Conservation (phyloP, 768 basidiomycete species). For the Pisolithus orientalis region DNA sequence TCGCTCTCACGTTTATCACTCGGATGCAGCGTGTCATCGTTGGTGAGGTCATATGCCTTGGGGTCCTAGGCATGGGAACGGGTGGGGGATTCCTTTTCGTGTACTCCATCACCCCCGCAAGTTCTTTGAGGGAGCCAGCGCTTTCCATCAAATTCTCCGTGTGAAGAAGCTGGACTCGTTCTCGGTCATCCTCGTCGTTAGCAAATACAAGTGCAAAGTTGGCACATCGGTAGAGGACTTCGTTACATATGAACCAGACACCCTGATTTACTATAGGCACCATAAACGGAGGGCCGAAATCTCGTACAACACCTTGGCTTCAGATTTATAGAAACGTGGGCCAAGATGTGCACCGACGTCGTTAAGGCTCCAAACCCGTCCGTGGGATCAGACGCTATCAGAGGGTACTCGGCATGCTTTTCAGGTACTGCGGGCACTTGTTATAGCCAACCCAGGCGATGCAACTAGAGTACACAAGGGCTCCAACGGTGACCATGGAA, state of each 20-base stretch:
- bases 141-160: slow-evolving; percentile 91
- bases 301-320: slow-evolving; percentile 92
- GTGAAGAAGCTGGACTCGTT: slow-evolving; percentile 96
- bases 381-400: slow-evolving; percentile 92
- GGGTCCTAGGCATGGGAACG: slow-evolving; percentile 95
- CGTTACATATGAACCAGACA: no score
- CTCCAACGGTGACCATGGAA: slow-evolving; percentile 42
- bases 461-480: slow-evolving; percentile 43
- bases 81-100: slow-evolving; percentile 97
- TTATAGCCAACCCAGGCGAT: slow-evolving; percentile 40
- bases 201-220: slow-evolving; percentile 96
- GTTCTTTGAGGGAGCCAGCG: slow-evolving; percentile 95
- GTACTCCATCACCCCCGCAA: slow-evolving; percentile 96
- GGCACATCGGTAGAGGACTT: slow-evolving; percentile 64
- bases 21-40: slow-evolving; percentile 94
- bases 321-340: slow-evolving; percentile 94
- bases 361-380: slow-evolving; percentile 95
- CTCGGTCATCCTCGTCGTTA: slow-evolving; percentile 95
- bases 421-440: slow-evolving; percentile 72
- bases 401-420: slow-evolving; percentile 45
- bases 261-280: no score
- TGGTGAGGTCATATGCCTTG: slow-evolving; percentile 93
- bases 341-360: slow-evolving; percentile 93
- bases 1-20: neutral
- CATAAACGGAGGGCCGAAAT: slow-evolving; percentile 81